A percentile compares a stretch with the other conserved stretches of the same genome.
These are phyloP conservation scores for Sechiopsis laciniata DNA, from an alignment of 306 rosid genomes.

Conservation along the genomic window DNA sequence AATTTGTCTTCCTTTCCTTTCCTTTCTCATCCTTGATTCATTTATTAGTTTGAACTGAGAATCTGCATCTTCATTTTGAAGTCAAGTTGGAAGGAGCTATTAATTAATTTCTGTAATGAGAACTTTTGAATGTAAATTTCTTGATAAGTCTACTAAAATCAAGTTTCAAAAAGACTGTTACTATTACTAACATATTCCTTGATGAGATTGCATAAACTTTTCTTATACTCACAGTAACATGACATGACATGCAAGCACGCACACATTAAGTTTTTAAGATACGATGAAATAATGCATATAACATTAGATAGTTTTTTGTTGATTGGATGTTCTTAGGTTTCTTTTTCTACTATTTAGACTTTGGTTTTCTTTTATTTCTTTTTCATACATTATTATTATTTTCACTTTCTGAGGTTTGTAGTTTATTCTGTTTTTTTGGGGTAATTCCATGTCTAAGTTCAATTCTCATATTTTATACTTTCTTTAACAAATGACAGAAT, in stretches of 20 bases:
- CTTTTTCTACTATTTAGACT: neutral
- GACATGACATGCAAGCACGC: neutral
- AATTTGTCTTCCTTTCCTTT: conserved; percentile 19
- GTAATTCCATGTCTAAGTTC: neutral
- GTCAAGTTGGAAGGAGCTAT: conserved; percentile 10
- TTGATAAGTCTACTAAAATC: too few species aligned
- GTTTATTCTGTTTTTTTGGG: neutral
- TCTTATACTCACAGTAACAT: neutral
- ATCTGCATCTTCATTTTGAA: conserved; percentile 17
- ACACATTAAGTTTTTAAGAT: neutral
- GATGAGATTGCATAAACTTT: neutral
- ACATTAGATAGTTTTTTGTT: neutral
- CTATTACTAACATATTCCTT: neutral
- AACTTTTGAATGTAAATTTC: conserved; percentile 7
- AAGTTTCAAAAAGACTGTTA: too few species aligned
- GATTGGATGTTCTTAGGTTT: neutral
- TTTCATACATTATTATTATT: neutral
- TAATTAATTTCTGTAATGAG: neutral
- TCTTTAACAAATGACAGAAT: conserved; percentile 48
- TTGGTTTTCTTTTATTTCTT: neutral
- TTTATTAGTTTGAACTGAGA: neutral
- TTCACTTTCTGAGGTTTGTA: neutral
- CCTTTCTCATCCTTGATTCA: neutral
- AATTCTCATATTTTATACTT: neutral
- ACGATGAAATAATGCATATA: neutral